Base-by-base conservation (phyloP, 345 rosid species). In the Sisymbrium irio region DNA sequence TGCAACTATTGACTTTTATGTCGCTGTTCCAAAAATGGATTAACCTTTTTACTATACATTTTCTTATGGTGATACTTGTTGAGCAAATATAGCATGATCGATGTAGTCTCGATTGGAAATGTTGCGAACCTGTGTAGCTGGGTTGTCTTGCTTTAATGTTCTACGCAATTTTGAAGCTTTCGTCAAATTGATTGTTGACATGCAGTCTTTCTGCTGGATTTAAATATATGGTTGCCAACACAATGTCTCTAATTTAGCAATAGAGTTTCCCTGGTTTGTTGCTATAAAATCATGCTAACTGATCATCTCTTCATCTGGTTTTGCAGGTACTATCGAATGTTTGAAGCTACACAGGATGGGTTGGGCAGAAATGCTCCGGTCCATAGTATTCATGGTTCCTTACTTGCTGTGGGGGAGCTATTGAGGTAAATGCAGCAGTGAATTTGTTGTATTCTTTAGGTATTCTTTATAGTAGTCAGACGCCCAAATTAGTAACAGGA, bases 301-400 rank as follows among this genome's bases (percentile, higher is more conserved):
- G 22, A 46, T 6, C 32, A 62, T 78, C 28, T 39, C 28, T 51
- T 67, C 37, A 54, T 71, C 56, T 69, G 70, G 79, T 15, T 76
- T 77, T 56, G 62, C 77, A 95, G 99, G 99, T 95, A 92, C 69
- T 92, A 95, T 82, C 88, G 91, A 37, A 92, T 95, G 98, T 95
- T 95, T 89, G 97, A 92, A 86, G 97, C 97, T 74, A 95, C 99
- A 15, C 99, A 95, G 79, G 99, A 87, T 84, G 99, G 99, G 36
- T 83, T 95, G 83, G 94, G 91, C 18, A 87, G 74, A 81, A 86
- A 92, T 85, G 96, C 99, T 77, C 90, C 99, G 58, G 83, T 92
- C 65, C 96, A 95, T 79, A 92, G 99, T 77, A 92, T 95, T 70
- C 99, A 95, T 82, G 99, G 99, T 74, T 95, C 99, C 44, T 82